These are phyloP conservation scores for Tetragonia tetragonoides DNA, from an alignment of 148 eudicot genomes.

Conservation along the genomic window DNA sequence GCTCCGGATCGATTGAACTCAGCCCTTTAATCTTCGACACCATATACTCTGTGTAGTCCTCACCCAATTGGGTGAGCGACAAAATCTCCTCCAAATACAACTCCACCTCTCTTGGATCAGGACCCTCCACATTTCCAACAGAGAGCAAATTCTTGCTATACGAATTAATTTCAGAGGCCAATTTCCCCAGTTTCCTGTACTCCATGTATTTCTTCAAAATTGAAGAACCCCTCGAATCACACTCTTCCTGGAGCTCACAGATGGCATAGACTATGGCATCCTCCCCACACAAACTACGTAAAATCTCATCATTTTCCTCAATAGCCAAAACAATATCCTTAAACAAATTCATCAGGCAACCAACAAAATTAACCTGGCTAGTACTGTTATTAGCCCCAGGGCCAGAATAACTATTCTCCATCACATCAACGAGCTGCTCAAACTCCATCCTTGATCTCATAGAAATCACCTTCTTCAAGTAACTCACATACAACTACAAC, in stretches of 20 bases:
- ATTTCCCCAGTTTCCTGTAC: conserved; percentile 59
- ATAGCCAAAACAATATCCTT: conserved; percentile 86
- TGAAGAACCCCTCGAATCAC: conserved; percentile 78
- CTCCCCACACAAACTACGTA: conserved; percentile 81
- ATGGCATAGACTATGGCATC: conserved; percentile 91
- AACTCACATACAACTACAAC: conserved; percentile 72
- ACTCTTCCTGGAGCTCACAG: conserved; percentile 91
- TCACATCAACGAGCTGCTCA: conserved; percentile 66
- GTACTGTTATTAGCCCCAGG: conserved; percentile 11
- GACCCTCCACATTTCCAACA: conserved; percentile 76
- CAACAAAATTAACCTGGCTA: conserved; percentile 58
- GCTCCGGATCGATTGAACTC: conserved; percentile 78
- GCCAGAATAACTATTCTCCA: conserved; percentile 41
- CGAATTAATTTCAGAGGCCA: conserved; percentile 86
- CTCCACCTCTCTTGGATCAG: conserved; percentile 93
- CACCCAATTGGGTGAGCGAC: conserved; percentile 80
- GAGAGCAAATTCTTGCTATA: conserved; percentile 75
- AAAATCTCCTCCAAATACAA: conserved; percentile 79
- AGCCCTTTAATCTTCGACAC: conserved; percentile 78
- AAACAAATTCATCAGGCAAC: conserved; percentile 81
- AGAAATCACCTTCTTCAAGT: conserved; percentile 75
- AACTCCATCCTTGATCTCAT: conserved; percentile 80
- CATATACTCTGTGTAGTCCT: conserved; percentile 90
- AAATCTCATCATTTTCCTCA: conserved; percentile 78
- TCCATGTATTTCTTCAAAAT: conserved; percentile 89